Evolutionary conservation across 2,329 filamentous ascomycete genomes (phyloP).

Genomic region (Phialophora expanda): DNA sequence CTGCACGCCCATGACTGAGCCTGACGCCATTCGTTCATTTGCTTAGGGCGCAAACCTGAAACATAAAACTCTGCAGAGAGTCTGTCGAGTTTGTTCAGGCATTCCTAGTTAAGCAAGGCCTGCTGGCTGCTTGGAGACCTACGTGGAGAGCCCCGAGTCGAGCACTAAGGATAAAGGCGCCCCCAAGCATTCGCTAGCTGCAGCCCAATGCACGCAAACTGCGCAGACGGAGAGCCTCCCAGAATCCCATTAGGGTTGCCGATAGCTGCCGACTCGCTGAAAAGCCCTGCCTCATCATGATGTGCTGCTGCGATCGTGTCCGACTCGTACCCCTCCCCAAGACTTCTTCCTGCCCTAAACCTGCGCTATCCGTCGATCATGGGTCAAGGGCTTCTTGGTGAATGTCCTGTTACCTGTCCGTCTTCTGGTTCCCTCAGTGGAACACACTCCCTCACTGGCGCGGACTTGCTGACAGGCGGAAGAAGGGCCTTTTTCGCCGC

Average conservation of each 20-base stretch:
- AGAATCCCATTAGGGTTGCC: slow-evolving; percentile 2
- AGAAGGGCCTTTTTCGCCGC: background rate
- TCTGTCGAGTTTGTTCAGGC: slow-evolving; percentile 1
- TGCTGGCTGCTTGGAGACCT: slow-evolving; percentile 7
- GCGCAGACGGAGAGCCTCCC: slow-evolving; percentile 1
- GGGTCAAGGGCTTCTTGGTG: slow-evolving; percentile 8
- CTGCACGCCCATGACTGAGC: slow-evolving; percentile 10
- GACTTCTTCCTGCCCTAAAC: slow-evolving; percentile 13
- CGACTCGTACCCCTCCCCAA: slow-evolving; percentile 10
- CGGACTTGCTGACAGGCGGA: slow-evolving; percentile 7
- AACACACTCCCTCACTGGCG: background rate
- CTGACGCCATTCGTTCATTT: slow-evolving; percentile 10
- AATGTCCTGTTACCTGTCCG: background rate
- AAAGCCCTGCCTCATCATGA: slow-evolving; percentile 17
- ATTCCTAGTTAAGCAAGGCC: slow-evolving; percentile 15
- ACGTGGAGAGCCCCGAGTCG: slow-evolving; percentile 20
- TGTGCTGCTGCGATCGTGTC: slow-evolving; percentile 20
- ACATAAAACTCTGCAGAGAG: slow-evolving; percentile 16
- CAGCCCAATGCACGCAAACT: slow-evolving; percentile 10
- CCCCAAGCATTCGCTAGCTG: slow-evolving; percentile 30
- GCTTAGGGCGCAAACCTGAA: slow-evolving; percentile 12
- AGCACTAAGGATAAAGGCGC: slow-evolving; percentile 14
- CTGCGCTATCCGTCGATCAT: slow-evolving; percentile 34
- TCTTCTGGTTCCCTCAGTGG: background rate
- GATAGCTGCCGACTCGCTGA: slow-evolving; percentile 17